A percentile compares a stretch with the other conserved stretches of the same genome.
Conservation (phyloP, 306 rosid genomes). For the Calophaca sinica region DNA sequence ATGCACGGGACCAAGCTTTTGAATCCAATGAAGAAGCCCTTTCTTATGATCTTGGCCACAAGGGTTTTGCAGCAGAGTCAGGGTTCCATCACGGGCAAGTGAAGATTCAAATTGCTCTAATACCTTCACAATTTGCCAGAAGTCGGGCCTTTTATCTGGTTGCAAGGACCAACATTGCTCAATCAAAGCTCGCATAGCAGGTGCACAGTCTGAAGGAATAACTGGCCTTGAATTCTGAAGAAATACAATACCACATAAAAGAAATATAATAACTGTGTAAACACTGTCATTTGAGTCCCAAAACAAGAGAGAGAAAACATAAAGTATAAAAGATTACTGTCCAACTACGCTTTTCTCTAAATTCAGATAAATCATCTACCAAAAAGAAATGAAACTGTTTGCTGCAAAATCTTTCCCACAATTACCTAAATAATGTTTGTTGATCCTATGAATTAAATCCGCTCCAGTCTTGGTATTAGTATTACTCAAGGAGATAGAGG, state of each 20-base stretch:
- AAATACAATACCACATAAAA: constrained; percentile 27
- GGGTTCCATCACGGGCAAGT: constrained; percentile 69
- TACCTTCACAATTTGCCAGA: constrained; percentile 89
- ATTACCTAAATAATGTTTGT: no score
- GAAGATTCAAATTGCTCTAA: constrained; percentile 84
- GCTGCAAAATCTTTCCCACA: no score
- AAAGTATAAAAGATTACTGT: no score
- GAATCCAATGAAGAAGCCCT: constrained; percentile 89
- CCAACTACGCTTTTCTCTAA: no score
- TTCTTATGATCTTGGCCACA: constrained; percentile 80
- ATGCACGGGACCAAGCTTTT: constrained; percentile 80
- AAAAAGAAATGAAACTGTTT: no score
- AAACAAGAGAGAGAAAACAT: no score
- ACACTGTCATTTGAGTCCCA: no score
- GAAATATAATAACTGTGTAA: constrained; percentile 30
- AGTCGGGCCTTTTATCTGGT: constrained; percentile 87
- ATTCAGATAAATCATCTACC: no score
- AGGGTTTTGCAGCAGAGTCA: constrained; percentile 57
- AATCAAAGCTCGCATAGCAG: constrained; percentile 77
- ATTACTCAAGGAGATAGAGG: constrained; percentile 21
- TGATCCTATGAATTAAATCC: background rate
- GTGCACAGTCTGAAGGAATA: constrained; percentile 70
- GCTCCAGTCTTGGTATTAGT: background rate
- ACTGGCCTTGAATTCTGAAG: constrained; percentile 78
- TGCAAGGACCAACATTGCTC: constrained; percentile 91